Conservation (phyloP, 2,329 filamentous ascomycete genomes). For the Stagonosporopsis cucurbitacearum region DNA sequence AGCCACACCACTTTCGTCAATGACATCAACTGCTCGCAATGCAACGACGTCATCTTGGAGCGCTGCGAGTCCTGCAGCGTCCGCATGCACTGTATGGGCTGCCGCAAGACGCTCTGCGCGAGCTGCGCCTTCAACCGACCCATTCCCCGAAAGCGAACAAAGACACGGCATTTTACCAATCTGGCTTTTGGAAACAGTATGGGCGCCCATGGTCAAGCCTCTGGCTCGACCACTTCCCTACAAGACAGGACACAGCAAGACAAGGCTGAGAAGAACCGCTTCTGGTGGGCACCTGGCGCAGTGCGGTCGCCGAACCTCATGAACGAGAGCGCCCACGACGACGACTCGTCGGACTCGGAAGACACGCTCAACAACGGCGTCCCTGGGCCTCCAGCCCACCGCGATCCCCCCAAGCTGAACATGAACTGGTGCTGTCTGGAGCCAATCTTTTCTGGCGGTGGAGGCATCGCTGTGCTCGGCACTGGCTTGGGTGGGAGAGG, state of each 20-base stretch:
- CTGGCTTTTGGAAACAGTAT: conserved; percentile 44
- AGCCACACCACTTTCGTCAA: conserved; percentile 62
- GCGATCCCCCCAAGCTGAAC: conserved; percentile 58
- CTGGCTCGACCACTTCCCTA: conserved; percentile 36
- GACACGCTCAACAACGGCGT: conserved; percentile 48
- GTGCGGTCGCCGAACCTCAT: conserved; percentile 64
- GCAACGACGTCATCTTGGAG: conserved; percentile 60
- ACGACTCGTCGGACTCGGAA: conserved; percentile 49
- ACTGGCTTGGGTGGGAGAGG: conserved; percentile 56
- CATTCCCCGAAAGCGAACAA: conserved; percentile 52
- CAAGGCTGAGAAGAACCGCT: conserved; percentile 45
- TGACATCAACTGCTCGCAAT: conserved; percentile 61
- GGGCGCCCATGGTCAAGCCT: conserved; percentile 37
- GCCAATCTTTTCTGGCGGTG: conserved; percentile 65
- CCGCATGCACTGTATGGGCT: conserved; percentile 67
- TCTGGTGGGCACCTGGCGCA: conserved; percentile 67
- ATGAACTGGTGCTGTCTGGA: conserved; percentile 68
- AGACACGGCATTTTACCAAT: conserved; percentile 48
- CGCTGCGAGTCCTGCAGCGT: conserved; percentile 67
- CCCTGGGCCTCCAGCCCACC: conserved; percentile 40
- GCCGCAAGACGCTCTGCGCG: conserved; percentile 65
- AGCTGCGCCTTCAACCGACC: conserved; percentile 65
- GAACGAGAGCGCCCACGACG: conserved; percentile 56
- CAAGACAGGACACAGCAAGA: conserved; percentile 30
- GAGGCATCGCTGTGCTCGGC: conserved; percentile 64